phyloP scores from a whole-genome alignment of 306 rosid species.

The Trifolium fragiferum region DNA sequence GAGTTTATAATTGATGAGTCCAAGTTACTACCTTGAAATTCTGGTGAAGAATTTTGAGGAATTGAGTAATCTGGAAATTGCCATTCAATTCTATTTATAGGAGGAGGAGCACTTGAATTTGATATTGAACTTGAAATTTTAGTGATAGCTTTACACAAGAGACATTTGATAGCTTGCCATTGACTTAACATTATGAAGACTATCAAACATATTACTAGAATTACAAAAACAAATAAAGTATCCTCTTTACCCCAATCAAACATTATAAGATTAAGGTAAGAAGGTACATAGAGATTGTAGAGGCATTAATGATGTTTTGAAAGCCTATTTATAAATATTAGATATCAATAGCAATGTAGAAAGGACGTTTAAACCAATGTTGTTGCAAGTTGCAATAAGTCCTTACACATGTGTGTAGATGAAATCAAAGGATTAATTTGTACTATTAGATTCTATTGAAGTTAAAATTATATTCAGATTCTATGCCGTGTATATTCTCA shows the following conservation, averaged over 20 bases:
- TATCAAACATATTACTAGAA: constrained; percentile 11
- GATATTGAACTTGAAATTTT: not conserved
- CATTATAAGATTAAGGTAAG: constrained; percentile 26
- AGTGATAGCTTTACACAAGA: not conserved
- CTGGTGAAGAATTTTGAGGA: constrained; percentile 29
- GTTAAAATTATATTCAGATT: not conserved
- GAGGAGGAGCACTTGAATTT: not conserved
- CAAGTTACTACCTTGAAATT: constrained; percentile 44
- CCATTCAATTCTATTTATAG: constrained; percentile 5
- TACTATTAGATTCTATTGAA: not conserved
- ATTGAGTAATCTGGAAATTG: constrained; percentile 10
- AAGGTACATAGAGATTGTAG: constrained; percentile 27
- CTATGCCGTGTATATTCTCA: not conserved
- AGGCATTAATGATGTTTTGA: not conserved
- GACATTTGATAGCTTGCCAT: constrained; percentile 29
- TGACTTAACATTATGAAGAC: constrained; percentile 31
- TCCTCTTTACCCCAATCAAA: not conserved
- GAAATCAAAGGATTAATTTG: no score
- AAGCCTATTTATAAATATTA: not conserved
- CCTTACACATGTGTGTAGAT: no score
- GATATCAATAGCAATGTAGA: not conserved
- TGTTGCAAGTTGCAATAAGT: no score
- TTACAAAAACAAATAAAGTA: not conserved
- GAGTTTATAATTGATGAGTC: constrained; percentile 36
- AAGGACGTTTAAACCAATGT: not conserved